Evolutionary conservation across 2,329 filamentous ascomycete species (phyloP).

Genomic region (Coniochaeta sp.): DNA sequence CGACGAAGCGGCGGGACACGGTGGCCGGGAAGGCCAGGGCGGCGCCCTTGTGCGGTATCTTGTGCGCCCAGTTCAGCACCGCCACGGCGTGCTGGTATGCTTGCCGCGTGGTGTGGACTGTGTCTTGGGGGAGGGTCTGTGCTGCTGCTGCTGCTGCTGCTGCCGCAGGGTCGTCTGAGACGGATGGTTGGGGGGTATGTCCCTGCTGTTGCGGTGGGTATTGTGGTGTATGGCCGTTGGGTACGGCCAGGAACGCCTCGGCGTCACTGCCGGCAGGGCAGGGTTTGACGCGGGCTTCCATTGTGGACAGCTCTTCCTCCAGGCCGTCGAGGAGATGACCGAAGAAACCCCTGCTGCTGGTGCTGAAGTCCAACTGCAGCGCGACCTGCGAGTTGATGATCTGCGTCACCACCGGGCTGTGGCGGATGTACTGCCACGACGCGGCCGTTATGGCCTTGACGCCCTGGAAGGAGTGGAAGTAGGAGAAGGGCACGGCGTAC

Average conservation of each 20-base stretch:
- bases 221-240: not conserved
- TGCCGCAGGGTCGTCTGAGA: not conserved
- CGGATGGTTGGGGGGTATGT: not conserved
- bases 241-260: conserved; percentile 3
- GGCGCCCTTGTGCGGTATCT: conserved; percentile 49
- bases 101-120: conserved; percentile 33
- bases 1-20: conserved; percentile 53
- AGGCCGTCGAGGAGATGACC: conserved; percentile 50
- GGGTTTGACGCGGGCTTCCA: conserved; percentile 12
- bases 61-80: conserved; percentile 59
- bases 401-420: conserved; percentile 47
- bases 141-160: not conserved
- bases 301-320: conserved; percentile 42
- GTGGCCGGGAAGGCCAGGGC: conserved; percentile 57
- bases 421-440: conserved; percentile 56
- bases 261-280: not conserved
- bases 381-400: conserved; percentile 59
- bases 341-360: conserved; percentile 49
- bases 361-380: conserved; percentile 51
- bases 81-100: conserved; percentile 59
- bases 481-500: conserved; percentile 53
- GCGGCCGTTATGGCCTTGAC: conserved; percentile 58
- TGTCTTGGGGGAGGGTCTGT: not conserved
- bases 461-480: conserved; percentile 62
- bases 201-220: not conserved